Base-by-base conservation (phyloP, 257 asterid genomes). In the Prunella vulgaris region DNA sequence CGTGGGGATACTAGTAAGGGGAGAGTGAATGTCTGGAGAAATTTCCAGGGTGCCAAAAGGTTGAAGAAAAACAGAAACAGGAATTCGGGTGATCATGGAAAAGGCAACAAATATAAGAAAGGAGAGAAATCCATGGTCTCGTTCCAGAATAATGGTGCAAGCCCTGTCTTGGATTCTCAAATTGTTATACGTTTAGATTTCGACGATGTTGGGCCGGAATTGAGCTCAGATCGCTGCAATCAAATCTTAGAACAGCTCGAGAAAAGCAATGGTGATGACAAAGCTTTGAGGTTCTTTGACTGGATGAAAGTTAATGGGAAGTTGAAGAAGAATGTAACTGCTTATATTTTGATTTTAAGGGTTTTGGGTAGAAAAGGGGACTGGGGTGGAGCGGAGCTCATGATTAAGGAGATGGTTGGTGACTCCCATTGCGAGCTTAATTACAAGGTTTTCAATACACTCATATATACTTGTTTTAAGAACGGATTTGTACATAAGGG, bases 261-360 rank as follows among this genome's bases (percentile, higher is more conserved):
- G 82, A 79, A 74, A 69, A 69, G 73, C 58, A 59, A 74, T 44
- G 88, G 70, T 49, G 56, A 51, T 14, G 58, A 59, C 69, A 79
- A 83, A 76, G 87, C 95, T 2, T 78, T 86, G 75, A 71, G 80
- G 20, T 83, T 88, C 73, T 93, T 88, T 48, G 75, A 80, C 77
- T 88, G 96, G 98, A 93, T 93, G 98, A 84, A 74, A 76, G 76
- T 60, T 68, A 86, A 86, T 77, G 86, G 90, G 72, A 88, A 87
- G 82, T 82, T 93, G 81, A 76, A 78, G 80, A 81, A 76, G 73
- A 93, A 90, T 72, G 70, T 66, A 71, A 70, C 67, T 59, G 98
- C 95, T 42, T 88, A 84, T 79, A 85, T 83, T 67, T 78, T 84
- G 79, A 78, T 90, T 57, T 84, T 93, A 20, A 78, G 98, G 51